Evolutionary conservation across 2,329 filamentous ascomycete species (phyloP).

Genomic region (Tolypocladium ophioglossoides): DNA sequence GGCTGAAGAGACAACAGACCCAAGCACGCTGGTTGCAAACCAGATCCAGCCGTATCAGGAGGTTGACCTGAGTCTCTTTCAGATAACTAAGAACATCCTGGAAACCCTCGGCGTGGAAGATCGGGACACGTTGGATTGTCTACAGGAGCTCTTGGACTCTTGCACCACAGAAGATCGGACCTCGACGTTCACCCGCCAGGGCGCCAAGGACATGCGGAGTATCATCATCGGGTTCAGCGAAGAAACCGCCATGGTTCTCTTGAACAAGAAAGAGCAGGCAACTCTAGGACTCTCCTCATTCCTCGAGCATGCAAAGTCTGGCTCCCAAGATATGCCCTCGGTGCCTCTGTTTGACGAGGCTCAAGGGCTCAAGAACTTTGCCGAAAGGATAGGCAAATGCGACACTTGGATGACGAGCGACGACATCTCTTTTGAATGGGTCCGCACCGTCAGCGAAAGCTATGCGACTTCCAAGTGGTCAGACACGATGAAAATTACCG

Average conservation of each 20-base stretch:
- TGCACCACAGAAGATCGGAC: slow-evolving; percentile 40
- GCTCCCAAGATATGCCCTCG: slow-evolving; percentile 37
- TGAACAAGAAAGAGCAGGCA: slow-evolving; percentile 41
- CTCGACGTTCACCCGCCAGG: slow-evolving; percentile 33
- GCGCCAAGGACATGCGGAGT: slow-evolving; percentile 38
- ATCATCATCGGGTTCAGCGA: slow-evolving; percentile 40
- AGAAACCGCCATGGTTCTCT: slow-evolving; percentile 39
- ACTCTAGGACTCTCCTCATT: slow-evolving; percentile 49
- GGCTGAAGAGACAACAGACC: slow-evolving; percentile 41
- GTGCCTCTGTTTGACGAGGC: slow-evolving; percentile 40
- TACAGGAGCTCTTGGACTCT: slow-evolving; percentile 41
- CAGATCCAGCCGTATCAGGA: slow-evolving; percentile 48
- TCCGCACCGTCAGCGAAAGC: slow-evolving; percentile 35
- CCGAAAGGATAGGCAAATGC: slow-evolving; percentile 31
- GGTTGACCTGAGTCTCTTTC: slow-evolving; percentile 44
- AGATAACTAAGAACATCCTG: slow-evolving; percentile 42
- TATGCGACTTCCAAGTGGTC: slow-evolving; percentile 49
- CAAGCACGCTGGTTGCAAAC: slow-evolving; percentile 39
- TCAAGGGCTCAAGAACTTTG: slow-evolving; percentile 41
- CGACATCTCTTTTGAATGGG: slow-evolving; percentile 50
- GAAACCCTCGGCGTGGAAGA: slow-evolving; percentile 45
- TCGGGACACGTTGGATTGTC: slow-evolving; percentile 29
- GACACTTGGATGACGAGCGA: slow-evolving; percentile 40
- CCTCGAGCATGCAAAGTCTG: slow-evolving; percentile 50
- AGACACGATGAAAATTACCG: slow-evolving; percentile 42